Base-by-base conservation (phyloP, 2,329 filamentous ascomycete species). In the Colletotrichum viniferum region DNA sequence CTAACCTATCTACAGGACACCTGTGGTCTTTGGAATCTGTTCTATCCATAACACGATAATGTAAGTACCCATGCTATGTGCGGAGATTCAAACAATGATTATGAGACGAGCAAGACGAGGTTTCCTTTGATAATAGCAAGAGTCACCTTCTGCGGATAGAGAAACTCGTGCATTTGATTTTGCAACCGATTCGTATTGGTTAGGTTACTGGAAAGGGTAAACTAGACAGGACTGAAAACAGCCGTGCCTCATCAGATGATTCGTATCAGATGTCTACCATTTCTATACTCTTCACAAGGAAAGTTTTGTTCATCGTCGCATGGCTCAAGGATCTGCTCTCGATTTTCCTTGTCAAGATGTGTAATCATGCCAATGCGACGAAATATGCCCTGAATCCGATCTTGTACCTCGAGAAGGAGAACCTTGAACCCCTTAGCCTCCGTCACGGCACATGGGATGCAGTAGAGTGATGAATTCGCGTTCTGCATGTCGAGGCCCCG, bases 161-260 rank as follows among this genome's bases (percentile, higher is more conserved):
- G 3, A 38, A 7, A 18, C 16, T 18, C 9, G 5, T 5, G 36
- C 16, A 2, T 38, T 38, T 18, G 7, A 12, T 12, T n/a, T n/a
- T n/a, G 1, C 3, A 43, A 43, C 9, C 1, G 5, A 43, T 2
- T 4, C 12, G 38, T 43, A 3, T 3, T 18, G n/a, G 38, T 43
- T 12, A 5, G n/a, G 38, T 43, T 12, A 5, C 38, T 43, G 18
- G 18, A 2, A 43, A n/a, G 18, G 18, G 18, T 43, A 4, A 2
- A 43, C 0, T 1, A 43, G 5, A 43, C 9, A 9, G 18, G 4
- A 2, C 10, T 48, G 0, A 13, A 0, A 21, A 7, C 6, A 6
- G 1, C n/a, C n/a, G 10, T 13, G n/a, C 21, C 43, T 48, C 43
- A 21, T 38, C 3, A 34, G 14, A 34, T 21, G 10, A 61, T 32